These are phyloP conservation scores for Aspergillus felis DNA, from an alignment of 2,329 filamentous ascomycete genomes.

Conservation along the genomic window DNA sequence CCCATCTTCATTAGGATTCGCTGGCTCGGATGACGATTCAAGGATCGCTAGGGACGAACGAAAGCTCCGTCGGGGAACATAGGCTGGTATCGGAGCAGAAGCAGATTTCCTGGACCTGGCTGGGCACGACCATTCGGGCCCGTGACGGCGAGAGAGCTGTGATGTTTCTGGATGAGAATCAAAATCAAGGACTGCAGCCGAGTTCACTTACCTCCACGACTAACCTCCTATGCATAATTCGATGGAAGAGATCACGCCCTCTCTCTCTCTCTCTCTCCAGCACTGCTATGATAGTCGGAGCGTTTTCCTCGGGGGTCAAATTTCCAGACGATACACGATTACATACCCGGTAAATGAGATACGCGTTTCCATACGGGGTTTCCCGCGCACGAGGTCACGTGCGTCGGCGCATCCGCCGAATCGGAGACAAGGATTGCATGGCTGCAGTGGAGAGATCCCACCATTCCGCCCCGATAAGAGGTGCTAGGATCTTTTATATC, in stretches of 20 bases:
- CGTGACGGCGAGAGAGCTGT: conserved; percentile 36
- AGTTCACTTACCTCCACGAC: conserved; percentile 26
- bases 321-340: background rate
- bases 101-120: conserved; percentile 23
- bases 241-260: background rate
- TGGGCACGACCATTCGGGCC: conserved; percentile 37
- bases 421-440: conserved; percentile 17
- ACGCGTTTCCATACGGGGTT: conserved; percentile 6
- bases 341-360: conserved; percentile 2
- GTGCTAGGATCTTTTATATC: conserved; percentile 4
- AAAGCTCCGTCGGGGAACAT: conserved; percentile 31
- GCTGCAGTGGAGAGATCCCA: background rate
- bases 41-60: conserved; percentile 24
- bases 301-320: conserved; percentile 16
- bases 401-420: conserved; percentile 30
- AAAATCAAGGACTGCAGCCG: background rate
- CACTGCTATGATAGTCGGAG: conserved; percentile 12
- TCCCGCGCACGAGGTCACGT: conserved; percentile 24
- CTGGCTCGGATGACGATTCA: conserved; percentile 28
- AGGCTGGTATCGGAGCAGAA: conserved; percentile 13
- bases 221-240: conserved; percentile 33
- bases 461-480: conserved; percentile 10
- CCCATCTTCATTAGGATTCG: conserved; percentile 19
- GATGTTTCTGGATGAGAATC: background rate
- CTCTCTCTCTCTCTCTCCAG: conserved; percentile 3